A percentile compares a stretch with the other conserved stretches of the same genome.
These are phyloP conservation scores for Zoysia japonica DNA, from an alignment of 176 grass and related monocot species.

Conservation along the genomic window DNA sequence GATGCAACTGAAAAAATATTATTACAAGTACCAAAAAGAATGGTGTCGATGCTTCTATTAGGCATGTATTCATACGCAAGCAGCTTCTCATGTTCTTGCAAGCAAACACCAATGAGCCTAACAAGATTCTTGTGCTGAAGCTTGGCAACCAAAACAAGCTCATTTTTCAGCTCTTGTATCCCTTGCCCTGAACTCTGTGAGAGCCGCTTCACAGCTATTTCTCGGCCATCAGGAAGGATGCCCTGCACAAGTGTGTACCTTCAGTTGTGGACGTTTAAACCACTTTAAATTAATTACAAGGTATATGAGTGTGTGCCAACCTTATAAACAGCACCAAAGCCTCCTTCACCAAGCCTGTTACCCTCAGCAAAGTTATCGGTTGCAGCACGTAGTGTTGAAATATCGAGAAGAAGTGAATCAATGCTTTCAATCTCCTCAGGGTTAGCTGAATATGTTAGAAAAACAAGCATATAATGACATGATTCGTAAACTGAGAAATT, in stretches of 20 bases:
- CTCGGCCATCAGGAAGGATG: constrained; percentile 35
- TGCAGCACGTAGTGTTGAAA: constrained; percentile 51
- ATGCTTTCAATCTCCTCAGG: constrained; percentile 37
- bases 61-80: constrained; percentile 56
- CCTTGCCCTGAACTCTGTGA: constrained; percentile 40
- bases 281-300: background rate
- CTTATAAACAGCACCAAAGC: constrained; percentile 86
- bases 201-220: constrained; percentile 51
- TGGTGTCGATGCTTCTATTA: background rate
- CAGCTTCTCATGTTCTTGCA: constrained; percentile 41
- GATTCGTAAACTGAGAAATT: background rate
- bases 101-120: constrained; percentile 48
- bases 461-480: constrained; percentile 6
- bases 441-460: constrained; percentile 45
- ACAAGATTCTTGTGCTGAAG: constrained; percentile 57
- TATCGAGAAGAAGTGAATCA: constrained; percentile 58
- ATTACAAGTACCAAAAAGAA: background rate
- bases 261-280: background rate
- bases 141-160: constrained; percentile 50
- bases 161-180: constrained; percentile 49
- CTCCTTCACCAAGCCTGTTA: constrained; percentile 76
- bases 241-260: constrained; percentile 35
- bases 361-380: constrained; percentile 62
- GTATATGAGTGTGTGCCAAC: constrained; percentile 14
- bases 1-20: background rate